Evolutionary conservation across 2,329 filamentous ascomycete species (phyloP), one percentile per base, ranked within the genome.

Genomic region (Raffaelea albimanens): DNA sequence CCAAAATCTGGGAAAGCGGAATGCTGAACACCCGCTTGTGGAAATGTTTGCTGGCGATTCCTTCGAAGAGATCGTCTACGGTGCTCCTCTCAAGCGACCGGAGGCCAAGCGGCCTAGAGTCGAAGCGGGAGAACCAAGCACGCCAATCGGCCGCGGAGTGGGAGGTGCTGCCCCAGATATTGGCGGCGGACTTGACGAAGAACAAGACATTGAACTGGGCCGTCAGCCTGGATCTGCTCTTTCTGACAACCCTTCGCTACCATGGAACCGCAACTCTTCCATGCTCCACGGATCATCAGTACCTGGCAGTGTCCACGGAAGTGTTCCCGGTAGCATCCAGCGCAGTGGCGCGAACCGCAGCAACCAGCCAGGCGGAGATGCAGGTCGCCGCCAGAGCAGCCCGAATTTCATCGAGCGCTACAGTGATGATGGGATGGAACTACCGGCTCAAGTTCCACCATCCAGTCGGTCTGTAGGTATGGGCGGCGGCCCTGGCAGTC

Each of bases 211-310:
- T 19, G 88, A 94, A 61, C 63, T 87, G 21, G 85, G 82, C 19
- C 79, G 87, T 63, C 78, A 86, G 39, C 83, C 77, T 1, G 76
- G 71, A 1, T 73, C 77, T 1, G 75, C 78, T 8, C 73, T 93
- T 46, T 77, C 79, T 4, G 85, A 94, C 50, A 76, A 82, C 16
- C 61, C 72, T 1, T 54, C 52, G 5, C 53, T 54, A 58, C 75
- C 75, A 4, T 78, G 75, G 75, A 75, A 72, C 51, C 70, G 70
- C 3, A 66, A 64, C 3, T 77, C 67, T 8, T 68, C 73, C 0
- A 58, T 62, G 3, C 59, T 70, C 1, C 73, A 44, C 8, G 53
- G 50, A 5, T 56, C 69, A 0, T 78, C 75, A 0, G 70, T 69
- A 3, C 56, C 68, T 33, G 70, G 67, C 11, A 67, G 61, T 31